A percentile compares a stretch with the other conserved stretches of the same genome.
phyloP scores from a whole-genome alignment of 257 asterid species.

The Petunia secreta region DNA sequence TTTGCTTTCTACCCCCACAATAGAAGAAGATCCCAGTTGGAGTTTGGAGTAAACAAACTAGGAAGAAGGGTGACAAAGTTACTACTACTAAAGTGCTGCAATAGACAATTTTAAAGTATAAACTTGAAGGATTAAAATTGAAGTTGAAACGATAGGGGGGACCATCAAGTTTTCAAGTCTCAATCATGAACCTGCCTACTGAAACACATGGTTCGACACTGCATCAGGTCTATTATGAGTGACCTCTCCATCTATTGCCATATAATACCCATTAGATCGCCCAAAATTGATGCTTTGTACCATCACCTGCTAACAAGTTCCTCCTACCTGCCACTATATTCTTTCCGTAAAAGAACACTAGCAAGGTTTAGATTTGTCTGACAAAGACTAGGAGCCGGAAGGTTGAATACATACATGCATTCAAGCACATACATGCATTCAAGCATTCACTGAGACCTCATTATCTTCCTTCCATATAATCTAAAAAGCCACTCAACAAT shows the following conservation, averaged over 20 bases:
- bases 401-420: neutral
- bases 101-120: neutral
- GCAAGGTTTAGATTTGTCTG: neutral
- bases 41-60: neutral
- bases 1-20: neutral
- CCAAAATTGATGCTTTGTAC: neutral
- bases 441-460: neutral
- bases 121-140: neutral
- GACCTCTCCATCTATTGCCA: constrained; percentile 9
- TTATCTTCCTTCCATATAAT: neutral
- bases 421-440: neutral
- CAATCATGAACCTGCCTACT: neutral
- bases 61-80: neutral
- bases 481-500: neutral
- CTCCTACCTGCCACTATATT: constrained; percentile 22
- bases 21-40: constrained; percentile 1
- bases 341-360: neutral
- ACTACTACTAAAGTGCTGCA: neutral
- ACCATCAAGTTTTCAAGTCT: neutral
- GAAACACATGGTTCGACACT: neutral
- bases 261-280: neutral
- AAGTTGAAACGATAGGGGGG: neutral
- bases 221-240: neutral
- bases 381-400: neutral
- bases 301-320: neutral